Conservation (phyloP, 2,329 filamentous ascomycete species). For the Penicillium sp. region DNA sequence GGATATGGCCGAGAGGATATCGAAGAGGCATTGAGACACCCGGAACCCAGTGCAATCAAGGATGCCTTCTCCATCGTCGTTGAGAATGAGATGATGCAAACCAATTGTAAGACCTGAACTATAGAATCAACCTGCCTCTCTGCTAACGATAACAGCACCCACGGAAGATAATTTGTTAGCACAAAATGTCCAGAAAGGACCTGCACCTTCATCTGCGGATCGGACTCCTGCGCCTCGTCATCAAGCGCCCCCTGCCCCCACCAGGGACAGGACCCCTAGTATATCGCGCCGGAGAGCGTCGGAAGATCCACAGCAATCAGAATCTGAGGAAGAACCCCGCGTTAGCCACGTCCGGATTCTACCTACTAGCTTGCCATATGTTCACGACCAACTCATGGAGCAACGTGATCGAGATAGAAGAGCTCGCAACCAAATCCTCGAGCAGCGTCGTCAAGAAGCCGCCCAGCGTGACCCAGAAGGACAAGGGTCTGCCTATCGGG, state of each 20-base stretch:
- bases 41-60: constrained; percentile 96
- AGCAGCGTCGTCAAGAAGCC: constrained; percentile 44
- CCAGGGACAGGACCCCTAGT: constrained; percentile 25
- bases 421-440: constrained; percentile 39
- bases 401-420: constrained; percentile 38
- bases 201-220: constrained; percentile 32
- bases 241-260: constrained; percentile 19
- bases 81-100: constrained; percentile 96
- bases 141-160: constrained; percentile 30
- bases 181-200: constrained; percentile 19
- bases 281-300: constrained; percentile 26
- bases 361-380: constrained; percentile 84
- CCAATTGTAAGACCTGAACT: constrained; percentile 68
- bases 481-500: constrained; percentile 19
- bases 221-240: constrained; percentile 19
- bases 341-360: constrained; percentile 87
- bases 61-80: constrained; percentile 97
- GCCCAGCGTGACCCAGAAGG: constrained; percentile 21
- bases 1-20: constrained; percentile 94
- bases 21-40: constrained; percentile 84
- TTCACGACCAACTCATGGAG: constrained; percentile 88
- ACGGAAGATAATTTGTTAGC: constrained; percentile 37
- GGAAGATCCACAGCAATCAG: constrained; percentile 25
- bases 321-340: constrained; percentile 49
- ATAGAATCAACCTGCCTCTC: not conserved